Percentiles rank a stretch among this genome's conserved stretches.
Evolutionary conservation across 345 rosid species (phyloP).

Genomic region (Salix arbutifolia): DNA sequence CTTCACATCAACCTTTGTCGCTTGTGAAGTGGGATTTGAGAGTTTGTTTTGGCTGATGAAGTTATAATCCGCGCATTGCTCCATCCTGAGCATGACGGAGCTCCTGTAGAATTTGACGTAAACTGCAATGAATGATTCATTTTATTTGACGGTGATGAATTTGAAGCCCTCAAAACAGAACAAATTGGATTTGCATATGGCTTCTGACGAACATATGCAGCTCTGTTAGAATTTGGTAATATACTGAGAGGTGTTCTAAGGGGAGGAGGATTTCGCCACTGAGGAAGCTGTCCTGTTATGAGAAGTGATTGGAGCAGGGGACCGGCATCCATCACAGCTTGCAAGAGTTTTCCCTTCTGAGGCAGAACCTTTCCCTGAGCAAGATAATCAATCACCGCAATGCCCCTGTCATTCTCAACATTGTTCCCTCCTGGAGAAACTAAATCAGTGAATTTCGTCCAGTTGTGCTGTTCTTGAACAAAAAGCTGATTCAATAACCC

Average conservation of each 20-base stretch:
- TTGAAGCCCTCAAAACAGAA: not conserved
- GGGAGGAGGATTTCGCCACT: constrained; percentile 49
- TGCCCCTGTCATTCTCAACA: not conserved
- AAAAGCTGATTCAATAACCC: not conserved
- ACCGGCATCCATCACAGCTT: constrained; percentile 35
- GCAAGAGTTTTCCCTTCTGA: constrained; percentile 40
- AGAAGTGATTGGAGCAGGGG: constrained; percentile 35
- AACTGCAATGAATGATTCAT: not conserved
- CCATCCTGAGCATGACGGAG: not conserved
- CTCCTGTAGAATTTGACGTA: not conserved
- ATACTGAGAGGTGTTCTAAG: constrained; percentile 8
- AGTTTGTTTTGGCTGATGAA: not conserved
- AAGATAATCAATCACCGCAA: constrained; percentile 8
- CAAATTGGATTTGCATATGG: not conserved
- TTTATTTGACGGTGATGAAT: not conserved
- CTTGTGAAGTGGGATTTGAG: not conserved
- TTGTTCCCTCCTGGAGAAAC: not conserved
- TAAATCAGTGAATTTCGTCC: not conserved
- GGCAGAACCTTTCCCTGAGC: constrained; percentile 33
- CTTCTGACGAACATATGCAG: not conserved
- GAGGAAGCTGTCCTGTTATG: constrained; percentile 35
- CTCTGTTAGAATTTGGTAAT: not conserved
- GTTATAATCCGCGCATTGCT: too few relatives aligned
- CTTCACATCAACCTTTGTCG: not conserved
- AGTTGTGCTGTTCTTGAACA: not conserved